Percentiles rank a stretch among this genome's conserved stretches.
These are phyloP conservation scores for Paralagenidium karlingii DNA, from an alignment of 352 stramenopile genomes.

Conservation along the genomic window DNA sequence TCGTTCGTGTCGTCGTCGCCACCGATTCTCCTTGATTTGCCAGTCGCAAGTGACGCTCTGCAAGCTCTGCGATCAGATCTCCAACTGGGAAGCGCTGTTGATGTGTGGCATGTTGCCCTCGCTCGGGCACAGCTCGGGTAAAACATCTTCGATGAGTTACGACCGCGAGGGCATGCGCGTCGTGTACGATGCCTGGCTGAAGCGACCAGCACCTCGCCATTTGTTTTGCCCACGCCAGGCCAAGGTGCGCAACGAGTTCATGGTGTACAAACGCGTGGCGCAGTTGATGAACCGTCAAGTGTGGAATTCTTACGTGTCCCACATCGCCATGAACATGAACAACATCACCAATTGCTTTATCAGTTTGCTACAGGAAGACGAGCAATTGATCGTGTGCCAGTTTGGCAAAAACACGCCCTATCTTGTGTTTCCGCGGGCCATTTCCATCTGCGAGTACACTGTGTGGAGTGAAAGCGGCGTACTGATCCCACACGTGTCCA, in stretches of 20 bases:
- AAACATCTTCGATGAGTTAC: background rate
- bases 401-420: conserved; percentile 12
- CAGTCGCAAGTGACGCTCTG: too few relatives aligned
- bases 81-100: background rate
- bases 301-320: conserved; percentile 5
- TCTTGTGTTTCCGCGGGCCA: conserved; percentile 13
- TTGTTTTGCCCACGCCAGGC: too few relatives aligned
- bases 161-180: background rate
- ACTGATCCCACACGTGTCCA: background rate
- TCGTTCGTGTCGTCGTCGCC: background rate
- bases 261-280: conserved; percentile 6
- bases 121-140: background rate
- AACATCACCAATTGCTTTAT: conserved; percentile 5
- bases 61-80: background rate
- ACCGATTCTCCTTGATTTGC: too few relatives aligned
- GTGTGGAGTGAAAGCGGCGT: conserved; percentile 3
- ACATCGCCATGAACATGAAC: conserved; percentile 3
- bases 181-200: conserved; percentile 1
- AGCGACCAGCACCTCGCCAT: too few relatives aligned
- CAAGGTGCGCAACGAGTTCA: conserved; percentile 5
- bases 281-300: conserved; percentile 13
- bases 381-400: conserved; percentile 12
- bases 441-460: conserved; percentile 15
- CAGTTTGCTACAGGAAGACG: conserved; percentile 6
- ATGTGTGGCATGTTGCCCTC: background rate